Conservation (phyloP, 805 yeast species). For the Blastobotrys americana region DNA sequence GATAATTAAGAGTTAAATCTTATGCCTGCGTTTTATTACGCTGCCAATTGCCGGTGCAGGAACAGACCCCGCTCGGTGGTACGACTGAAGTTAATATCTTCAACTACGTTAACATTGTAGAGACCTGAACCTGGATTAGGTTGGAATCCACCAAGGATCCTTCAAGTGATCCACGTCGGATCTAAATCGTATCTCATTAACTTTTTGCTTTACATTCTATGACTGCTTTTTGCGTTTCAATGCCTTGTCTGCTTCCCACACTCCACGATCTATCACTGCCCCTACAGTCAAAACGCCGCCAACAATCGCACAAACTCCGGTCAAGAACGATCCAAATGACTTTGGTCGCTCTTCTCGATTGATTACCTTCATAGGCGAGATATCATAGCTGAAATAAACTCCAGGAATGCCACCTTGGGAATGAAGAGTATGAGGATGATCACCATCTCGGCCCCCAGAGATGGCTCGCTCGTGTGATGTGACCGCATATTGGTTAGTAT, state of each 20-base stretch:
- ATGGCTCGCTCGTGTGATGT: conserved; percentile 84
- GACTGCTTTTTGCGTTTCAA: conserved; percentile 57
- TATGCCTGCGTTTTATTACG: too few species aligned
- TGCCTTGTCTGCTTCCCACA: conserved; percentile 81
- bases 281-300: conserved; percentile 95
- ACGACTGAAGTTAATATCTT: too few species aligned
- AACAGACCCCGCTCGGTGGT: too few species aligned
- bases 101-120: too few species aligned
- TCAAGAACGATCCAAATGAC: conserved; percentile 74
- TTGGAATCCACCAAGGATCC: too few species aligned
- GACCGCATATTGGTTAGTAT: conserved; percentile 85
- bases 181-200: too few species aligned
- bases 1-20: too few species aligned
- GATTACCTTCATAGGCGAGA: conserved; percentile 86
- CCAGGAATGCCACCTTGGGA: conserved; percentile 89
- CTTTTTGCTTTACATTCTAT: too few species aligned
- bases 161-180: too few species aligned
- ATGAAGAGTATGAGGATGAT: conserved; percentile 71
- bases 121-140: too few species aligned
- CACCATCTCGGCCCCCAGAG: conserved; percentile 80
- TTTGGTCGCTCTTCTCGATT: conserved; percentile 64
- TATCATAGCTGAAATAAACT: conserved; percentile 77
- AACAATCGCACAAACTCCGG: conserved; percentile 78
- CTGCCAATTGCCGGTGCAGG: too few species aligned
- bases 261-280: conserved; percentile 76